Base-by-base conservation (phyloP, 2,329 filamentous ascomycete species). In the Ophiostoma sp. region DNA sequence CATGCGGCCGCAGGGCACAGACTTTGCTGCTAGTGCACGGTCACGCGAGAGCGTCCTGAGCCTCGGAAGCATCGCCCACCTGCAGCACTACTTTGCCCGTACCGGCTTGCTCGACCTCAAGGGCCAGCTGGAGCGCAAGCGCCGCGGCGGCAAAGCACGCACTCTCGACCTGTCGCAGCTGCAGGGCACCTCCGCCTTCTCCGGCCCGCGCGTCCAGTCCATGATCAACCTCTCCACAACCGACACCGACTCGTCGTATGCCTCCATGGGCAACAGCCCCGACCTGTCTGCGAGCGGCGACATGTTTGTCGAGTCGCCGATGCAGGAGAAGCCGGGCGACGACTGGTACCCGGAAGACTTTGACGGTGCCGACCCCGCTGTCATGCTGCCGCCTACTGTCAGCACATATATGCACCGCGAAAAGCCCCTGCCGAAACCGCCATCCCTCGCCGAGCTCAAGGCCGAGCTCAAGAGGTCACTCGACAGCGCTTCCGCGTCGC, bases 61-160 rank as follows among this genome's bases (percentile, higher is more conserved):
- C 77, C 81, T 99, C 73, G 95, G 95, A 69, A 97, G 94, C 79
- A 99, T 99, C 76, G 93, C 94, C 70, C 95, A 99, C 81, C 83
- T 99, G 77, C 95, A 99, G 80, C 97, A 98, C 81, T 99, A 98
- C 81, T 99, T 99, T 81, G 94, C 95, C 48, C 86, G 95, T 72
- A 99, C 95, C 0, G 95, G 95, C 6, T 81, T 99, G 73, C 82
- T 99, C 68, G 95, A 99, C 77, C 93, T 94, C 70, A 97, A 97
- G 78, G 95, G 88, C 69, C 91, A 96, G 78, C 82, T 96, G 71
- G 90, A 91, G 31, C 90, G 90, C 76, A 90, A 90, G 78, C 72
- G 76, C 77, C 73, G 75, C 23, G 83, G 83, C 72, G 83, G 83
- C 72, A 86, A 86, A 76, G 85, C 81, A 20, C 83, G 82, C 20